A percentile compares a stretch with the other conserved stretches of the same genome.
Evolutionary conservation across 495 filamentous ascomycete genomes (phyloP).

Genomic region (Aspergillus campestris): DNA sequence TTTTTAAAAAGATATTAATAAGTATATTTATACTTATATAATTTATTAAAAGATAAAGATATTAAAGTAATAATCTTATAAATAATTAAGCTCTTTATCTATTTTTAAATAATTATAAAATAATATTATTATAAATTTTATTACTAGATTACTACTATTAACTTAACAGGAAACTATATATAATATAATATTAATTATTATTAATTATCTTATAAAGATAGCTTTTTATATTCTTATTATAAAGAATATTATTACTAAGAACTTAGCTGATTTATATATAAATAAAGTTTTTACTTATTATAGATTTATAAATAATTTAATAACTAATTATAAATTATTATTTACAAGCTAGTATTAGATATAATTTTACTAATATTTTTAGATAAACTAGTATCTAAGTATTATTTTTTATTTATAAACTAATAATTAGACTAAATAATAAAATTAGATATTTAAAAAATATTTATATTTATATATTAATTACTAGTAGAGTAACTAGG

Average conservation of each 20-base stretch:
- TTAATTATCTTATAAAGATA: not conserved
- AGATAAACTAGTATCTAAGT: slow-evolving; percentile 2
- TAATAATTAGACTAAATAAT: not conserved
- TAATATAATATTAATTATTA: not conserved
- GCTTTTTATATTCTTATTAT: not conserved
- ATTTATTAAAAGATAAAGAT: not conserved
- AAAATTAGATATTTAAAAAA: slow-evolving; percentile 3
- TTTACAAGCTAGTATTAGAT: slow-evolving; percentile 1
- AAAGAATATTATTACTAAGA: not conserved
- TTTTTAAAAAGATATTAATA: not conserved
- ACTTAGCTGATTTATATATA: slow-evolving; percentile 3
- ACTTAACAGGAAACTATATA: not conserved
- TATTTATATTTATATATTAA: slow-evolving; percentile 5
- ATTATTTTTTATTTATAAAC: slow-evolving; percentile 3
- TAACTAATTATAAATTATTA: slow-evolving; percentile 3
- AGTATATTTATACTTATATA: not conserved
- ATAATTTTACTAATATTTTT: slow-evolving; percentile 5
- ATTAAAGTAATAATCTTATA: too few relatives aligned
- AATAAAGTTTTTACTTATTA: slow-evolving; percentile 1
- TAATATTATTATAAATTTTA: not conserved
- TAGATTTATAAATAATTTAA: not conserved
- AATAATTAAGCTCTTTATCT: too few relatives aligned
- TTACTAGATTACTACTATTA: not conserved
- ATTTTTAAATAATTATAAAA: too few relatives aligned
- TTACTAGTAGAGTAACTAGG: not conserved